Percentiles rank a stretch among this genome's conserved stretches.
These are phyloP conservation scores for Phytophthora citricola DNA, from an alignment of 352 stramenopile species.

Conservation along the genomic window DNA sequence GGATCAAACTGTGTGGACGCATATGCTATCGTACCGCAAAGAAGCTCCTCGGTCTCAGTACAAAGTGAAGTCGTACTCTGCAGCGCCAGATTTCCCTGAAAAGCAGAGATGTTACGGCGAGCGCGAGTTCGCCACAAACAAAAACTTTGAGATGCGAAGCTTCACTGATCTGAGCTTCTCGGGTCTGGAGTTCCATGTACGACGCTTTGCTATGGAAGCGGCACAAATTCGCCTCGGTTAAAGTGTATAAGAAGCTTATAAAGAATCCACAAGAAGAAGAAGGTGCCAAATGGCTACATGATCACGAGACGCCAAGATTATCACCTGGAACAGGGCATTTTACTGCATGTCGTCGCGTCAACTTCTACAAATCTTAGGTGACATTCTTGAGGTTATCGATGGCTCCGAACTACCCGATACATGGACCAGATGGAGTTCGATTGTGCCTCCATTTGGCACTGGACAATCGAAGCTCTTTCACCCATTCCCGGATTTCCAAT, in stretches of 20 bases:
- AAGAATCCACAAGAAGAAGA: no score
- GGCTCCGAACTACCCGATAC: not conserved
- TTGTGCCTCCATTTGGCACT: no score
- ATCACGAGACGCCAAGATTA: not conserved
- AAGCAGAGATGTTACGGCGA: conserved; percentile 67
- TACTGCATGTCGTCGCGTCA: not conserved
- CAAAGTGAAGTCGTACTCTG: conserved; percentile 59
- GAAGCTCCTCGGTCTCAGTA: conserved; percentile 42
- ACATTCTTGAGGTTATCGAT: not conserved
- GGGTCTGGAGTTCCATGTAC: conserved; percentile 34
- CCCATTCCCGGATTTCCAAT: not conserved
- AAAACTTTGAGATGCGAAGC: conserved; percentile 40
- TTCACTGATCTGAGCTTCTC: conserved; percentile 34
- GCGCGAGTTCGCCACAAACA: conserved; percentile 26
- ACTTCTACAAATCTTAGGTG: conserved; percentile 4
- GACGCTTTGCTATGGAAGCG: conserved; percentile 43
- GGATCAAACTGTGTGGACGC: conserved; percentile 66
- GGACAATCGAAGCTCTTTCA: no score
- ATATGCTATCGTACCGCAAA: conserved; percentile 64
- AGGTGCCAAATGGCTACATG: no score
- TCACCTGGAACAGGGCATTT: conserved; percentile 3
- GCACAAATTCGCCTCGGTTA: conserved; percentile 15
- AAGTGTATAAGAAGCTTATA: no score
- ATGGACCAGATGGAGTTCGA: no score
- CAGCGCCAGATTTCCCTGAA: conserved; percentile 35